These are phyloP conservation scores for Moesziomyces sp. DNA, from an alignment of 1,284 basidiomycete species.

Conservation along the genomic window DNA sequence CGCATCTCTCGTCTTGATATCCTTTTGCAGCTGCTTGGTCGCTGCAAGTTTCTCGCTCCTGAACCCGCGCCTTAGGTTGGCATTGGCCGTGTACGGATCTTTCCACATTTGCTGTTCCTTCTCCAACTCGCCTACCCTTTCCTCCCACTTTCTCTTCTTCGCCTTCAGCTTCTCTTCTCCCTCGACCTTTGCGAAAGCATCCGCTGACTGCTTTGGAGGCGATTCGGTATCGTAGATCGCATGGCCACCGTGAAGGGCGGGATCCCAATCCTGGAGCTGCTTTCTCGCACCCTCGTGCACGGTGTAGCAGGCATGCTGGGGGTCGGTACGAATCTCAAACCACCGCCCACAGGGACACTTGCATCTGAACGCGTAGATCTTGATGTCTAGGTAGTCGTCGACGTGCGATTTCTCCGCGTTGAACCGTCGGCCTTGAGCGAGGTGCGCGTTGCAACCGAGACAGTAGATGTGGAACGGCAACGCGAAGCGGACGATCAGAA, in stretches of 20 bases:
- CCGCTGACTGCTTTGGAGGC: no score
- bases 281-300: slow-evolving; percentile 87
- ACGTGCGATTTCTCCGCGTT: slow-evolving; percentile 98
- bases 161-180: slow-evolving; percentile 82
- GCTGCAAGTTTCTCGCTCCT: slow-evolving; percentile 85
- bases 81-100: slow-evolving; percentile 85
- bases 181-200: slow-evolving; percentile 84
- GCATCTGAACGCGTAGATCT: slow-evolving; percentile 92
- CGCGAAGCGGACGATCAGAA: slow-evolving; percentile 82
- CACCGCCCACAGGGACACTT: slow-evolving; percentile 94
- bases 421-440: slow-evolving; percentile 74
- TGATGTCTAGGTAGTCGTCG: slow-evolving; percentile 92
- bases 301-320: slow-evolving; percentile 94
- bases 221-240: slow-evolving; percentile 78
- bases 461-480: slow-evolving; percentile 99
- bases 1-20: slow-evolving; percentile 75
- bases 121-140: slow-evolving; percentile 82
- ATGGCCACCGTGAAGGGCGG: slow-evolving; percentile 90
- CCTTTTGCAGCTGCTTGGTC: slow-evolving; percentile 74
- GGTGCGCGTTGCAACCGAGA: slow-evolving; percentile 63
- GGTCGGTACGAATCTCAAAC: slow-evolving; percentile 98
- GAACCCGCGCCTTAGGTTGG: slow-evolving; percentile 80
- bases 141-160: slow-evolving; percentile 76
- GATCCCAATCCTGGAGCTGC: slow-evolving; percentile 95
- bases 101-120: slow-evolving; percentile 77